phyloP scores from a whole-genome alignment of 2,329 filamentous ascomycete genomes.

The Allantophomopsis lycopodina region DNA sequence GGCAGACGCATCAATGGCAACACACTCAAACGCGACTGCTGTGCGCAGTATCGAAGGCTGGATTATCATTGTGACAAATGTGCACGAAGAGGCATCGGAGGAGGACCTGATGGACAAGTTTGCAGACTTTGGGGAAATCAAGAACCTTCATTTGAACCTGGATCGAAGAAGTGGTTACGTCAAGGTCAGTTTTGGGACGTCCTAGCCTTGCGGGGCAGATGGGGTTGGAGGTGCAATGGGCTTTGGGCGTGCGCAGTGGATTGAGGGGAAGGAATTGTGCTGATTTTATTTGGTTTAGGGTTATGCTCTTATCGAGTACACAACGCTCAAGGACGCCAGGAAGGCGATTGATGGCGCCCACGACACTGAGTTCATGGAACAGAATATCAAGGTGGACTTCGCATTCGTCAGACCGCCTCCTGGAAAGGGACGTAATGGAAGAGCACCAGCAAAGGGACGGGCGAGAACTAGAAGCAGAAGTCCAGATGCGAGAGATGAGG shows the following conservation, averaged over 20 bases:
- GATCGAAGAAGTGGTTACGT: slow-evolving; percentile 76
- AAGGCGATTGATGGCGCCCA: slow-evolving; percentile 75
- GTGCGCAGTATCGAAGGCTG: slow-evolving; percentile 82
- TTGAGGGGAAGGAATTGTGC: neutral
- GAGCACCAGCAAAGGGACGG: slow-evolving; percentile 16
- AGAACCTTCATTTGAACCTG: slow-evolving; percentile 74
- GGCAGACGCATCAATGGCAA: slow-evolving; percentile 55
- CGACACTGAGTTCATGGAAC: slow-evolving; percentile 64
- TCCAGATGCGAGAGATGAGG: slow-evolving; percentile 14
- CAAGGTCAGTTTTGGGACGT: slow-evolving; percentile 41
- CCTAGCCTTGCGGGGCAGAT: too few relatives aligned
- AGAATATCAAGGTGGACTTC: slow-evolving; percentile 71
- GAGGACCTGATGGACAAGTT: slow-evolving; percentile 73
- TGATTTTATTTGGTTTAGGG: slow-evolving; percentile 34
- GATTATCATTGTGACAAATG: slow-evolving; percentile 78
- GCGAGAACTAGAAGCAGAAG: slow-evolving; percentile 18
- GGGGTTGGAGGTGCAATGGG: neutral
- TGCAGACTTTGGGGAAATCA: slow-evolving; percentile 74
- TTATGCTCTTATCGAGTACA: slow-evolving; percentile 75
- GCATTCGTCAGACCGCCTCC: slow-evolving; percentile 73
- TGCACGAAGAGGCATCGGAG: slow-evolving; percentile 78
- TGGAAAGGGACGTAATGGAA: slow-evolving; percentile 29
- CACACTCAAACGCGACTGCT: slow-evolving; percentile 59
- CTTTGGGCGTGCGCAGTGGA: neutral
- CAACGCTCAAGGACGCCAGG: slow-evolving; percentile 64